Conservation (phyloP, 768 basidiomycete genomes). For the Mrakia gelida region DNA sequence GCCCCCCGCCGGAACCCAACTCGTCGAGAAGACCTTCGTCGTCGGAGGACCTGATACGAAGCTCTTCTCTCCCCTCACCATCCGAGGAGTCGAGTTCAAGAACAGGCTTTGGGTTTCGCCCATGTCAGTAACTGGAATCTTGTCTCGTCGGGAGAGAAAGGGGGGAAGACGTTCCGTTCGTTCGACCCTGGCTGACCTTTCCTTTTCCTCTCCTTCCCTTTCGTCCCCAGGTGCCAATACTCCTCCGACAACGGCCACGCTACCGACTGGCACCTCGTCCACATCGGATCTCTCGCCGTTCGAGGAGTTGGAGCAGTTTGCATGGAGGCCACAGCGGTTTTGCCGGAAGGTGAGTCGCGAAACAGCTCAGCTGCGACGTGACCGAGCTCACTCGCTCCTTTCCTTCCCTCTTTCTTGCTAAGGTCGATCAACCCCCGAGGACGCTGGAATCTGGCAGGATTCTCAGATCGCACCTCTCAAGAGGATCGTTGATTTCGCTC, state of each 20-base stretch:
- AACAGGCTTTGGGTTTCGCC: constrained; percentile 51
- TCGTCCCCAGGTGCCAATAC: constrained; percentile 51
- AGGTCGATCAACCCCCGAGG: constrained; percentile 61
- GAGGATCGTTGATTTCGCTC: constrained; percentile 68
- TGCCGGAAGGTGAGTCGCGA: constrained; percentile 54
- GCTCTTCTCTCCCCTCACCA: constrained; percentile 63
- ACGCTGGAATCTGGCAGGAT: constrained; percentile 51
- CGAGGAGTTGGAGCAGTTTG: constrained; percentile 66
- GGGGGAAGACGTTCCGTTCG: neutral
- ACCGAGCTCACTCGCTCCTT: neutral
- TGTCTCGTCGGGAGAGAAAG: neutral
- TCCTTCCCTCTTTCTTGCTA: neutral
- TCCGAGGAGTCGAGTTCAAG: constrained; percentile 62
- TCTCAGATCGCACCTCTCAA: constrained; percentile 66
- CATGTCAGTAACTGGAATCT: constrained; percentile 54
- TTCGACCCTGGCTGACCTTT: too few species aligned
- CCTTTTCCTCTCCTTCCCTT: neutral
- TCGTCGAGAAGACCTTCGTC: constrained; percentile 36
- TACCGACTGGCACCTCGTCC: constrained; percentile 55
- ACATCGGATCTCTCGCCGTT: constrained; percentile 52
- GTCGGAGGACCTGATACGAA: constrained; percentile 51
- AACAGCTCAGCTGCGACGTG: too few species aligned
- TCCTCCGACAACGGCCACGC: constrained; percentile 67
- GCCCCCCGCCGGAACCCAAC: constrained; percentile 53
- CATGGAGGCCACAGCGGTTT: constrained; percentile 69